Evolutionary conservation across 2,329 filamentous ascomycete genomes (phyloP).

Genomic region (Fusarium sp.): DNA sequence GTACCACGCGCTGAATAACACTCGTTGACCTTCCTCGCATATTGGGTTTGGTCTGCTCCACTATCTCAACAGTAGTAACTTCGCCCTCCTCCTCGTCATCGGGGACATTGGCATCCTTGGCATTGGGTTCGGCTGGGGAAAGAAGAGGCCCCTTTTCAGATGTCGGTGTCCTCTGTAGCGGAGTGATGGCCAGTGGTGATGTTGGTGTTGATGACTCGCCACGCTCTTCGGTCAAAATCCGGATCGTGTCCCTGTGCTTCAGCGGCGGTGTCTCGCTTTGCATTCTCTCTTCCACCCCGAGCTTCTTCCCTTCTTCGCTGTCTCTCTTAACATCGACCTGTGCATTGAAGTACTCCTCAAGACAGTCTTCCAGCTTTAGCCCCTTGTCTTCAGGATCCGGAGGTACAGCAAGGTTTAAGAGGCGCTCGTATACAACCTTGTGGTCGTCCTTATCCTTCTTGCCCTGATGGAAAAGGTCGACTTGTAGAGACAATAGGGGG

Average conservation of each 20-base stretch:
- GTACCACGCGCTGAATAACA: slow-evolving; percentile 69
- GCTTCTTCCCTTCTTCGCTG: slow-evolving; percentile 64
- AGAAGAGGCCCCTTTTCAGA: slow-evolving; percentile 26
- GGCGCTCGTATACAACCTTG: slow-evolving; percentile 90
- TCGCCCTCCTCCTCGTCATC: slow-evolving; percentile 34
- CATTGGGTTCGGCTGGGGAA: slow-evolving; percentile 3
- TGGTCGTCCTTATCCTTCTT: slow-evolving; percentile 89
- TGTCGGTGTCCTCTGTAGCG: slow-evolving; percentile 33
- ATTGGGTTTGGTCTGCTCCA: slow-evolving; percentile 47
- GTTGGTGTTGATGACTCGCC: slow-evolving; percentile 49
- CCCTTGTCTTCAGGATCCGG: slow-evolving; percentile 74
- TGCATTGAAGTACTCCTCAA: slow-evolving; percentile 96
- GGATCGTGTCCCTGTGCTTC: slow-evolving; percentile 49
- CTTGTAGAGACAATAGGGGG: slow-evolving; percentile 88
- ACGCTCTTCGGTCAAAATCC: slow-evolving; percentile 50
- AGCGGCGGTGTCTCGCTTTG: slow-evolving; percentile 42
- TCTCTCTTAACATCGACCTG: slow-evolving; percentile 88
- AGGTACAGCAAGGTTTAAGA: slow-evolving; percentile 92
- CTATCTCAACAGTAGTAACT: slow-evolving; percentile 29
- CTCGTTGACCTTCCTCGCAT: slow-evolving; percentile 65
- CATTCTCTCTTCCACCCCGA: slow-evolving; percentile 45
- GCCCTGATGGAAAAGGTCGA: slow-evolving; percentile 93
- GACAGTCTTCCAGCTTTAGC: slow-evolving; percentile 87
- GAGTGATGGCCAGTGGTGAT: slow-evolving; percentile 49
- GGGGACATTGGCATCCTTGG: slow-evolving; percentile 17